Conservation (phyloP, 129 eudicot genomes). For the Chrysanthemum makinoi region DNA sequence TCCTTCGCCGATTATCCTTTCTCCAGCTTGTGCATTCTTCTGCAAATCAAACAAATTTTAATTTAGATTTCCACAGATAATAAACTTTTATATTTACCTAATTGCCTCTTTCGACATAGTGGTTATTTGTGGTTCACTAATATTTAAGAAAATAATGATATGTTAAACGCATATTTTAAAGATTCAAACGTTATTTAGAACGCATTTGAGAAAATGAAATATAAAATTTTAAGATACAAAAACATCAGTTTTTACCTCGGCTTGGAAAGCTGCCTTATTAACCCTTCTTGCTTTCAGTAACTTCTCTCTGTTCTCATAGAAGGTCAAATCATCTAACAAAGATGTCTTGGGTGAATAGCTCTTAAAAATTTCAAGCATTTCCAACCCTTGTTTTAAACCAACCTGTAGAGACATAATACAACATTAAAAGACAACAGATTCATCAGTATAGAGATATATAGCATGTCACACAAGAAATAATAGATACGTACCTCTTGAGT, state of each 20-base stretch:
- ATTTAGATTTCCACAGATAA: neutral
- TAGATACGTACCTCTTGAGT: conserved; percentile 74
- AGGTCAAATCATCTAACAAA: conserved; percentile 63
- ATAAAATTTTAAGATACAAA: neutral
- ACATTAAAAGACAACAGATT: neutral
- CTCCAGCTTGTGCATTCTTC: conserved; percentile 39
- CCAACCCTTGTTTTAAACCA: conserved; percentile 71
- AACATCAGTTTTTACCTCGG: conserved; percentile 20
- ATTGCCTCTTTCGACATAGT: too few relatives aligned
- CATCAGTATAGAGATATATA: neutral
- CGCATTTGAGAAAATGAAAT: too few relatives aligned
- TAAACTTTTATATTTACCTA: too few relatives aligned
- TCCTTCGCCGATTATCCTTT: conserved; percentile 34
- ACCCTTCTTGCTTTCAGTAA: conserved; percentile 50
- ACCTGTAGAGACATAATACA: conserved; percentile 34
- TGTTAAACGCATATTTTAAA: too few relatives aligned
- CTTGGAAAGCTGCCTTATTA: conserved; percentile 40
- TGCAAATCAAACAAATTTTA: conserved; percentile 14
- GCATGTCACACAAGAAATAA: neutral
- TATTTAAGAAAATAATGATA: too few relatives aligned
- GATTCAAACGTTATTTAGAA: too few relatives aligned
- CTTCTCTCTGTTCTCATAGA: conserved; percentile 69
- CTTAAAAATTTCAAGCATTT: conserved; percentile 85
- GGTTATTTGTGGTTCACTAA: too few relatives aligned
- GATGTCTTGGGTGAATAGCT: conserved; percentile 61